Evolutionary conservation across 192 early-diverging fungal genomes (phyloP), one percentile per base, ranked within the genome.

Genomic region (Linnemannia hyalina): DNA sequence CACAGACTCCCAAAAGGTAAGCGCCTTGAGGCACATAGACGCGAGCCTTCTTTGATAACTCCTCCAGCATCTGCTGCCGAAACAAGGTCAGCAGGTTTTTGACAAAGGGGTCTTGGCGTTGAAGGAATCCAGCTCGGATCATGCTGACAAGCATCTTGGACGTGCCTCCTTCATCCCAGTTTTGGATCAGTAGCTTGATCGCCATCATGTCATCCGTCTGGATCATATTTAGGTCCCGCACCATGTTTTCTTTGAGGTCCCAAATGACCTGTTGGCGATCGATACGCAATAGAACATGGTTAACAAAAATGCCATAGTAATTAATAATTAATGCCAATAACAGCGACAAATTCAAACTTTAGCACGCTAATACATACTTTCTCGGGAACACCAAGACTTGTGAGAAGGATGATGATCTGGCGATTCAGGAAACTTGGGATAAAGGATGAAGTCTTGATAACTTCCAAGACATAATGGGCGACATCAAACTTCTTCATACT

Each of bases 401-500:
- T 83, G 11, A 95, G 71, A 2, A 95, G 75, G 0, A 93, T 90
- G 74, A 95, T 95, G 22, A 93, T 88, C 68, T 95, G 95, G 15
- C 93, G 80, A 81, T 95, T 95, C 0, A 95, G 82, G 60, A 89
- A 93, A 1, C 91, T 89, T 3, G 91, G 74, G 32, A 91, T 90
- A 54, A 86, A 90, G 6, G 76, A 76, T 0, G 94, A 93, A 0
- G 88, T 88, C 54, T 90, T 91, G 26, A 93, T 92, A 13, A 95
- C 86, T 75, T 95, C 95, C 2, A 96, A 77, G 0, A 88, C 87
- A 8, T 68, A 76, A 73, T 91, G 91, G 0, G 65, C 69, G 0
- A 91, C 89, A 18, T 91, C 77, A 70, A 95, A 95, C 74, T 95
- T 95, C 42, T 82, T 78, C 79, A 93, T 92, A 71, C 90, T 91